Conservation (phyloP, 2,329 filamentous ascomycete species). For the Botrytis squamosa region DNA sequence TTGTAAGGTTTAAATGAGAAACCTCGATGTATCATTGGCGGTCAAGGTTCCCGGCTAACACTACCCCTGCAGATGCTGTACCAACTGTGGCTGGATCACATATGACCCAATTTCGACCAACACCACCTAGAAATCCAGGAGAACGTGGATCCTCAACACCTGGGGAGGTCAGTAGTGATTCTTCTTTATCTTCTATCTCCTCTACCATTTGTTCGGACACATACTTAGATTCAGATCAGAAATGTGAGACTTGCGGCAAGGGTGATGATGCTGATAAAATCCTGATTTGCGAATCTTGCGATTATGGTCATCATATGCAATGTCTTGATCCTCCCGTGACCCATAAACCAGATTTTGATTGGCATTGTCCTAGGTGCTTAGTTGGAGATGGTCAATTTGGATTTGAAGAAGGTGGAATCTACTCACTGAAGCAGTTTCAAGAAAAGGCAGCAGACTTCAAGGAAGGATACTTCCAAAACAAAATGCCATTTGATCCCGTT, state of each 20-base stretch:
- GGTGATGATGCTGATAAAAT: constrained; percentile 70
- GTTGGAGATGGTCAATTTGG: constrained; percentile 96
- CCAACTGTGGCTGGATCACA: constrained; percentile 94
- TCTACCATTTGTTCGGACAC: constrained; percentile 15
- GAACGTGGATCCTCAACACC: constrained; percentile 45
- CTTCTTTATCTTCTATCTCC: constrained; percentile 45
- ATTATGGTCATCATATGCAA: constrained; percentile 79
- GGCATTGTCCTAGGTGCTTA: constrained; percentile 93
- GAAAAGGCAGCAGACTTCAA: constrained; percentile 96
- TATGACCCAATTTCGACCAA: constrained; percentile 90
- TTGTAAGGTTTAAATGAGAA: constrained; percentile 19
- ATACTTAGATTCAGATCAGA: constrained; percentile 48
- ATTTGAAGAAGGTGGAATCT: constrained; percentile 93
- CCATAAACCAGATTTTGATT: constrained; percentile 77
- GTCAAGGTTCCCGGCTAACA: constrained; percentile 40
- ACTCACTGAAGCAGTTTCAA: constrained; percentile 93
- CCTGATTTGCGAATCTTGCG: constrained; percentile 86
- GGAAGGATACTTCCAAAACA: constrained; percentile 85
- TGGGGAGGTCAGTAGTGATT: constrained; percentile 55
- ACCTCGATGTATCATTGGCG: constrained; percentile 30
- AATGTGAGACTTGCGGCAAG: constrained; percentile 84
- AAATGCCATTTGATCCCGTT: constrained; percentile 83
- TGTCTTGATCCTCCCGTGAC: constrained; percentile 87
- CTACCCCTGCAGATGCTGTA: constrained; percentile 52
- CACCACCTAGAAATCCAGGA: constrained; percentile 63